phyloP scores from a whole-genome alignment of 2,329 filamentous ascomycete genomes.

The Colletotrichum tamarilloi region DNA sequence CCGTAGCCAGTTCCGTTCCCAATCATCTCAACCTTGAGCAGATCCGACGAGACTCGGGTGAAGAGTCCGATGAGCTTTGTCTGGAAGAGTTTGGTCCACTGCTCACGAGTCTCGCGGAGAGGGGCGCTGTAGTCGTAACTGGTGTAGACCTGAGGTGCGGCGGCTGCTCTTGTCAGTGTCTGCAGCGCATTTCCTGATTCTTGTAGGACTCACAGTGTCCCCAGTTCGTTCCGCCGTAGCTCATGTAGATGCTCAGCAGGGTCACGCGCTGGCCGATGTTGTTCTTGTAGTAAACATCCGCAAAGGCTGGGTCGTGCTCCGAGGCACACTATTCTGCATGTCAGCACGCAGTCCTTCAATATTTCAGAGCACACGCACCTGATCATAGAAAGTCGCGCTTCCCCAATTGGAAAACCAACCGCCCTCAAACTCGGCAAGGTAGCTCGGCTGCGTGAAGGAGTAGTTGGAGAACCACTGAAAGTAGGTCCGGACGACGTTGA shows the following conservation, averaged over 20 bases:
- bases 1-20: conserved; percentile 63
- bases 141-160: conserved; percentile 64
- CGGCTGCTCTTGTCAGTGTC: conserved; percentile 4
- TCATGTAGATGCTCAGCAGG: conserved; percentile 83
- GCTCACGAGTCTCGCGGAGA: conserved; percentile 63
- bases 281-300: conserved; percentile 86
- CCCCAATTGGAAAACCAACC: conserved; percentile 66
- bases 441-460: conserved; percentile 63
- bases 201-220: conserved; percentile 61
- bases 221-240: conserved; percentile 85
- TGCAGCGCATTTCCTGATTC: too few relatives aligned
- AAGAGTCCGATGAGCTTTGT: conserved; percentile 66
- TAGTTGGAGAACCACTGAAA: conserved; percentile 69
- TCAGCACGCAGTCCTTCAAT: conserved; percentile 61
- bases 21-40: conserved; percentile 63
- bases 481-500: conserved; percentile 56
- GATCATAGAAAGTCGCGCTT: conserved; percentile 60
- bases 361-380: conserved; percentile 35
- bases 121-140: conserved; percentile 67
- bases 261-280: conserved; percentile 73
- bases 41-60: conserved; percentile 60
- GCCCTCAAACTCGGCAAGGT: conserved; percentile 64
- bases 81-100: conserved; percentile 63
- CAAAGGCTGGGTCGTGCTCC: conserved; percentile 75
- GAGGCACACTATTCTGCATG: conserved; percentile 67